Evolutionary conservation across 2,329 filamentous ascomycete genomes (phyloP).

Genomic region (Penicillium sp.): DNA sequence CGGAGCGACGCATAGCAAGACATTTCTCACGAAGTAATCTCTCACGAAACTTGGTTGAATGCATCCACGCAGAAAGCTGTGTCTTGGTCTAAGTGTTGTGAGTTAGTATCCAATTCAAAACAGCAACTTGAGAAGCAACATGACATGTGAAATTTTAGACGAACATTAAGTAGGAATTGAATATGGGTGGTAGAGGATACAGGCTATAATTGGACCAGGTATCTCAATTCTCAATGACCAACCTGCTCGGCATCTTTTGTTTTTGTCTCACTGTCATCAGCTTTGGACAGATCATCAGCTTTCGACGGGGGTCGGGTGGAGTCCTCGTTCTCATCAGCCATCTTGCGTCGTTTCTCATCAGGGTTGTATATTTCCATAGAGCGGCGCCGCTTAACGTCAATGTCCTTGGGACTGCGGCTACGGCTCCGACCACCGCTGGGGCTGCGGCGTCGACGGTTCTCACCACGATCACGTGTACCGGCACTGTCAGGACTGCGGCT

Average conservation of each 20-base stretch:
- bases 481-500: constrained; percentile 27
- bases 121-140: background rate
- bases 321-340: constrained; percentile 39
- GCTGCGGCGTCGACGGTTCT: constrained; percentile 2
- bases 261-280: constrained; percentile 22
- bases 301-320: constrained; percentile 6
- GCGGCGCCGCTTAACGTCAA: constrained; percentile 39
- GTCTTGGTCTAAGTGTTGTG: constrained; percentile 7
- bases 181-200: background rate
- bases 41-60: constrained; percentile 37
- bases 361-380: constrained; percentile 48
- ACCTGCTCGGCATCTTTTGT: constrained; percentile 32
- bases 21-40: constrained; percentile 39
- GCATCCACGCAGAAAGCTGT: constrained; percentile 22
- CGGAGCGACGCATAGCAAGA: constrained; percentile 34
- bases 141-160: background rate
- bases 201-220: constrained; percentile 5
- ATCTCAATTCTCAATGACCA: constrained; percentile 25
- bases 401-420: constrained; percentile 32
- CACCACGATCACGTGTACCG: constrained; percentile 40
- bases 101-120: background rate
- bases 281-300: background rate
- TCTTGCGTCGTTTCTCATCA: constrained; percentile 43
- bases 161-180: constrained; percentile 9
- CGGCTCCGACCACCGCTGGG: constrained; percentile 28